Conservation (phyloP, 192 early-diverging fungal genomes). For the Diversispora eburnea region DNA sequence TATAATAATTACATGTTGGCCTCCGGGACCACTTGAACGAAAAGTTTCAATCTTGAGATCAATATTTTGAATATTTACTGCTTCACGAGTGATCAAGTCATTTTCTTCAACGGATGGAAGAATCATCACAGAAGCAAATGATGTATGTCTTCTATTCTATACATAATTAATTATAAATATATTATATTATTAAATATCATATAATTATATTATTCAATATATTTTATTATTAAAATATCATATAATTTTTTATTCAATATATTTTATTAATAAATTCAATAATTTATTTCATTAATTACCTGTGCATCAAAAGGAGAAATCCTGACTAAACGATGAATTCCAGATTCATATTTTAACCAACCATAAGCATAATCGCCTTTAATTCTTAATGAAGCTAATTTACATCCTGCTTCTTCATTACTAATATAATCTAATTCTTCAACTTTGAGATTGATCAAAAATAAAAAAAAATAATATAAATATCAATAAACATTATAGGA, state of each 20-base stretch:
- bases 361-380: constrained; percentile 17
- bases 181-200: too few relatives aligned
- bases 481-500: too few relatives aligned
- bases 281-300: too few relatives aligned
- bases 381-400: constrained; percentile 9
- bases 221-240: too few relatives aligned
- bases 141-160: constrained; percentile 16
- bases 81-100: too few relatives aligned
- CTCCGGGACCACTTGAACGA: constrained; percentile 71
- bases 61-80: not conserved
- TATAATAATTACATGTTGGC: constrained; percentile 70
- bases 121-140: not conserved
- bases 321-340: constrained; percentile 14
- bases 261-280: too few relatives aligned
- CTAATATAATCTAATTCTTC: constrained; percentile 14
- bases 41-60: constrained; percentile 71
- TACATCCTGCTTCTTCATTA: constrained; percentile 8
- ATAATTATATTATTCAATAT: too few relatives aligned
- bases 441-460: not conserved
- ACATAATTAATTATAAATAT: not conserved
- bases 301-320: constrained; percentile 11
- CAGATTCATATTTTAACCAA: constrained; percentile 18
- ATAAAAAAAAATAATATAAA: too few relatives aligned
- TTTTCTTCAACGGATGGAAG: too few relatives aligned
- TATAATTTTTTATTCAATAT: too few relatives aligned